phyloP scores from a whole-genome alignment of 257 asterid genomes.

The Leptodermis oblonga region DNA sequence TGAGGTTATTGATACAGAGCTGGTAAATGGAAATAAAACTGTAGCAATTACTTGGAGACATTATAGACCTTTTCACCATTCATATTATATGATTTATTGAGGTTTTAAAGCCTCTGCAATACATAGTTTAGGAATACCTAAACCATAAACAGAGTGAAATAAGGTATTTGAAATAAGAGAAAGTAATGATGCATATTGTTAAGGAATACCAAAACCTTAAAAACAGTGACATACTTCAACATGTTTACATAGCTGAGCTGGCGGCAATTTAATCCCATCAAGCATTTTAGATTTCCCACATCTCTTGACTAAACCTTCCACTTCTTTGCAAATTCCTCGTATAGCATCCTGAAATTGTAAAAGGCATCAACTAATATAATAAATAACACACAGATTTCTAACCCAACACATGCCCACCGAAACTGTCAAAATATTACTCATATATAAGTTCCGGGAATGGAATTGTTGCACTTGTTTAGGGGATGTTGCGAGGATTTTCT shows the following conservation, averaged over 20 bases:
- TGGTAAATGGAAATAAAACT: not conserved
- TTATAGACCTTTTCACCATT: not conserved
- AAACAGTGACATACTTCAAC: constrained; percentile 91
- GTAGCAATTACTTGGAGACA: not conserved
- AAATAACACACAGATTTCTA: not conserved
- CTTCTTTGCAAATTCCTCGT: constrained; percentile 63
- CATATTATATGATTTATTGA: not conserved
- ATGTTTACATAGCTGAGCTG: constrained; percentile 78
- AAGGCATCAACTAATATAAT: constrained; percentile 14
- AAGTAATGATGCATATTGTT: too few species aligned
- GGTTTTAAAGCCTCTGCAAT: not conserved
- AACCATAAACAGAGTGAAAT: not conserved
- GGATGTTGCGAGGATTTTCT: too few species aligned
- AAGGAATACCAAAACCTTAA: too few species aligned
- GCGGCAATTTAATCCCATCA: constrained; percentile 90
- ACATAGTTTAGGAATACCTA: not conserved
- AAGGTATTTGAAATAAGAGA: constrained; percentile 12
- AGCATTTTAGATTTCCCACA: constrained; percentile 93
- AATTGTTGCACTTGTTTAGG: too few species aligned
- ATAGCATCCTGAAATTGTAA: constrained; percentile 73
- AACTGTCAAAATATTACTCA: not conserved
- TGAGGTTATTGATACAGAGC: not conserved
- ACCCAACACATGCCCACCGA: not conserved
- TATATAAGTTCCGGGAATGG: too few species aligned
- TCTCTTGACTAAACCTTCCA: constrained; percentile 72